Conservation (phyloP, 306 rosid genomes). For the Mimosa pudica region DNA sequence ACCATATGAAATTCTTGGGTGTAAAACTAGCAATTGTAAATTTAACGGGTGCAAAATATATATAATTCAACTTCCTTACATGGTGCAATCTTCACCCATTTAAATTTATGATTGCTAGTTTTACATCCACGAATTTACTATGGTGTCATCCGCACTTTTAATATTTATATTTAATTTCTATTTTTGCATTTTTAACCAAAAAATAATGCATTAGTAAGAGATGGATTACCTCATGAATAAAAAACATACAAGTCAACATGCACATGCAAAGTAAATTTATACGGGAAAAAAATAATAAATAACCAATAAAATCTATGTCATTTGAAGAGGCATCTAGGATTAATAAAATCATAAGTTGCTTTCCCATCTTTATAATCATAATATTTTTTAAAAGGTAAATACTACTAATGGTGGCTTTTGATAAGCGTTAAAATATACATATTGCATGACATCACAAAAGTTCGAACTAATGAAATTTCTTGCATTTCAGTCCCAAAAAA, state of each 20-base stretch:
- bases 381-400: not conserved
- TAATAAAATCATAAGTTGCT: not conserved
- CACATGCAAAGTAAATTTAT: not conserved
- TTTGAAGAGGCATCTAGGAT: not conserved
- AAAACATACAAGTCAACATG: not conserved
- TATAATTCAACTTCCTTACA: too few species aligned
- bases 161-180: too few species aligned
- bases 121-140: too few species aligned
- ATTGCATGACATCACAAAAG: not conserved
- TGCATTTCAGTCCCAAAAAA: too few species aligned
- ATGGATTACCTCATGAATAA: not conserved
- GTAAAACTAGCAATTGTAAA: too few species aligned
- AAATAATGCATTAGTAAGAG: not conserved
- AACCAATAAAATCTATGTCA: not conserved
- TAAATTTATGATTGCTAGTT: too few species aligned
- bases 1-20: too few species aligned
- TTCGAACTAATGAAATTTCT: not conserved
- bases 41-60: too few species aligned
- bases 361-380: not conserved
- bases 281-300: not conserved
- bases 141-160: too few species aligned
- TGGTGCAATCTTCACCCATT: too few species aligned
- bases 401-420: not conserved
- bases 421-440: not conserved
- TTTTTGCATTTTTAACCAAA: too few species aligned